Base-by-base conservation (phyloP, 176 grass and related monocot genomes). In the Elaeis guineensis region DNA sequence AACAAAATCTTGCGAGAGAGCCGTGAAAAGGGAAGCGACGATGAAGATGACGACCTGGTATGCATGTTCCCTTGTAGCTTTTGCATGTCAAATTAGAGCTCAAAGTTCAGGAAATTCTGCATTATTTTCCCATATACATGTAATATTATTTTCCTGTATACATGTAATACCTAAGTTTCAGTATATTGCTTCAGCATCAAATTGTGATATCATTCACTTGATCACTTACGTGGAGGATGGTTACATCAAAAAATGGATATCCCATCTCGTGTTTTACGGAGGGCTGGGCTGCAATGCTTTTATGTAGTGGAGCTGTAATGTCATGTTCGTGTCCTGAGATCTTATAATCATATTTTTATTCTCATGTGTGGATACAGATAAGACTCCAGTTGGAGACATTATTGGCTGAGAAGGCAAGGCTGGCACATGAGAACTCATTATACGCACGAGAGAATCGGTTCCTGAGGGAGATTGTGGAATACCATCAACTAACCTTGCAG, bases 351-450 rank as follows among this genome's bases (percentile, higher is more conserved):
- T 50, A 15, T 52, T 24, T 17, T 2, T 25, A 11, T 16, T 16
- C 39, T 28, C 48, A 17, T 52, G 25, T 54, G 3, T 5, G 52
- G 9, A 58, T 57, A 66, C 77, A 89, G 85, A 84, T 89, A 15
- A 77, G 77, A 5, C 49, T 80, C 65, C 80, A 89, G 57, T 55
- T 89, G 65, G 85, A 89, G 69, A 72, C 80, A n/a, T 77, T 84
- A 25, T 57, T 89, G 17, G 60, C 80, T 0, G 80, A 89, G 60
- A 89, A 89, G 75, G 64, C 80, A 25, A 83, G 80, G 49, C 24
- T 89, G 28, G 85, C 80, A 23, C 64, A 84, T 35, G 85, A 89
- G 66, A 89, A 84, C 52, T 83, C 69, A 2, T 80, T 76, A 17
- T 80, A 80, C 9, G 80, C 77, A 16, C 69, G 80, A 57, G 77